These are phyloP conservation scores for Phialophora expanda DNA, from an alignment of 2,329 filamentous ascomycete genomes.

Conservation along the genomic window DNA sequence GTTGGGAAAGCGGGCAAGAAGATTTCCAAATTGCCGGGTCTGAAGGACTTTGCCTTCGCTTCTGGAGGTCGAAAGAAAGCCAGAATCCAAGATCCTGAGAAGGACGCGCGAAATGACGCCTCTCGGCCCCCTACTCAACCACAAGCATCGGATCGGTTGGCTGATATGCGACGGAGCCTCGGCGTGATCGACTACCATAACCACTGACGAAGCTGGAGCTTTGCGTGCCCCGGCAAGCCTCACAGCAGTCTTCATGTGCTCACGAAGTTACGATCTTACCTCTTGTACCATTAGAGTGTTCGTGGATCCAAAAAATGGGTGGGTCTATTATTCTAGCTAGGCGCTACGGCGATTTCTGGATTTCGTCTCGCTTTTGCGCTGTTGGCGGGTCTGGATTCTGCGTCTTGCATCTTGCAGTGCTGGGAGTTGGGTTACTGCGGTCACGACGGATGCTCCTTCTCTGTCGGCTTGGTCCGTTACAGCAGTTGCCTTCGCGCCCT, in stretches of 20 bases:
- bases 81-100: conserved; percentile 11
- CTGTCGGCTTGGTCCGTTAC: background rate
- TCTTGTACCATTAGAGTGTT: conserved; percentile 19
- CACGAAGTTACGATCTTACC: conserved; percentile 22
- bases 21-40: conserved; percentile 29
- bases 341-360: background rate
- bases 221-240: background rate
- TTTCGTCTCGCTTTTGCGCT: background rate
- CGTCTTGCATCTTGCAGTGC: background rate
- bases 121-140: conserved; percentile 8
- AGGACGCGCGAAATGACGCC: background rate
- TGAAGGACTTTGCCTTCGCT: conserved; percentile 27
- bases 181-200: conserved; percentile 24
- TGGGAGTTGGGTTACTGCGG: background rate
- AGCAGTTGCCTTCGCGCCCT: background rate
- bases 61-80: conserved; percentile 22
- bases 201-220: conserved; percentile 2
- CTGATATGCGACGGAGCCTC: conserved; percentile 33
- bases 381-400: background rate
- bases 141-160: conserved; percentile 27
- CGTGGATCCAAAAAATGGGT: background rate
- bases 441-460: background rate
- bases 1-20: conserved; percentile 28
- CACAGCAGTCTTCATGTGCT: conserved; percentile 13
- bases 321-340: background rate